Base-by-base conservation (phyloP, 2,329 filamentous ascomycete species). In the Alternaria incomplexa region DNA sequence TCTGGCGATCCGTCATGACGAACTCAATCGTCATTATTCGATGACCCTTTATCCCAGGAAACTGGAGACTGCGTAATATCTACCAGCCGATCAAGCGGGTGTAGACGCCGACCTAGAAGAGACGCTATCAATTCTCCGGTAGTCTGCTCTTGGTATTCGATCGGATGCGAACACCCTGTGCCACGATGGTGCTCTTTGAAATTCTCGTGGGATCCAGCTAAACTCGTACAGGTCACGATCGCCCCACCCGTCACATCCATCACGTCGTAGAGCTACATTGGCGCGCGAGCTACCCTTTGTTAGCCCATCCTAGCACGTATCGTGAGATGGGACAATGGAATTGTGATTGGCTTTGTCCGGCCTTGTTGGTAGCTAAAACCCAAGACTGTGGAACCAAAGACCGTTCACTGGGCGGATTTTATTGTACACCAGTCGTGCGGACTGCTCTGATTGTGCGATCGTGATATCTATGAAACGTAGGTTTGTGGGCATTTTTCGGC, bases 271-370 rank as follows among this genome's bases (percentile, higher is more conserved):
- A 61, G 52, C 43, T 54, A 48, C 36, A 46, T 46, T 55, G 44
- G 44, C 44, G 25, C 50, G 28, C 26, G 10, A 43, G 43, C 25
- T 44, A 51, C 52, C 36, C 32, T 15, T 45, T 62, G 30, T 23
- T 52, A 22, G 20, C 32, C 12, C 17, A 22, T 43, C 23, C 44
- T 62, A 44, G 32, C 50, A 54, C 23, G 25, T 12, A 25, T 48
- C 17, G 28, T 47, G 15, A 32, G 20, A 30, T n/a, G 43, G 10
- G 40, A 28, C 43, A 20, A 9, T 20, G 6, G 30, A 36, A 17
- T 22, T 26, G 36, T 45, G 46, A 62, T 62, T 58, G 36, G 59
- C 26, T 45, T 22, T 45, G 58, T 48, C 54, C n/a, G 12, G 23
- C 25, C 36, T 36, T 40, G 26, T 40, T 54, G 7, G 51, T 13